Evolutionary conservation across 2,329 filamentous ascomycete species (phyloP), one percentile per base, ranked within the genome.

Genomic region (Cladosporium sp.): DNA sequence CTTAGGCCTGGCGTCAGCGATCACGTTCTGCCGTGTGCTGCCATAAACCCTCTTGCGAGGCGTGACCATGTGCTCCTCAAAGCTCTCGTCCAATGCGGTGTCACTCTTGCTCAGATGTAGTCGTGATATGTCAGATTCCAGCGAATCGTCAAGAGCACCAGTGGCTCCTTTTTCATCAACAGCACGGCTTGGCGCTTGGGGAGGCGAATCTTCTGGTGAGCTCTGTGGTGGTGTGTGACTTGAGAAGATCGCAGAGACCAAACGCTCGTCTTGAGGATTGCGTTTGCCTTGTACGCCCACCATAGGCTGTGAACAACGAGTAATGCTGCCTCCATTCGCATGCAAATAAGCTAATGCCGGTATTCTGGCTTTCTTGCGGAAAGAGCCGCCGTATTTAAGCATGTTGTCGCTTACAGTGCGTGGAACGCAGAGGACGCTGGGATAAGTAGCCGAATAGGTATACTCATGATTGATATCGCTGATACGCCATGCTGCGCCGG

Each of bases 261-360:
- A 83, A 66, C 91, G 91, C 75, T 99, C 94, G 69, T 99, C 94
- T 71, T 99, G 94, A 32, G 96, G 90, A 68, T 92, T 97, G 42
- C 93, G 86, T 68, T 96, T 94, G 20, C 66, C 66, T 61, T 89
- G 85, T 22, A 97, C 83, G 13, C 94, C 94, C 1, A 93, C 89
- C 58, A 93, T 79, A 0, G 94, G 94, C 71, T 99, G 94, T 3
- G 93, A 96, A 69, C 91, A 96, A 70, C 94, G 83, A 1, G 93
- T 97, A 62, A 99, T 96, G 22, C 92, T 94, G 73, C 94, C 97
- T 71, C 96, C 96, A 71, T 97, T 99, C 66, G 97, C 81, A 72
- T 99, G 94, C n/a, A 97, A 84, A 73, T 99, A 99, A 20, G 91
- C 91, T 37, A 99, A 77, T 3, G 87, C 89, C 1, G 94, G 94